Conservation (phyloP, 2,329 filamentous ascomycete genomes). For the Colletotrichum tropicale region DNA sequence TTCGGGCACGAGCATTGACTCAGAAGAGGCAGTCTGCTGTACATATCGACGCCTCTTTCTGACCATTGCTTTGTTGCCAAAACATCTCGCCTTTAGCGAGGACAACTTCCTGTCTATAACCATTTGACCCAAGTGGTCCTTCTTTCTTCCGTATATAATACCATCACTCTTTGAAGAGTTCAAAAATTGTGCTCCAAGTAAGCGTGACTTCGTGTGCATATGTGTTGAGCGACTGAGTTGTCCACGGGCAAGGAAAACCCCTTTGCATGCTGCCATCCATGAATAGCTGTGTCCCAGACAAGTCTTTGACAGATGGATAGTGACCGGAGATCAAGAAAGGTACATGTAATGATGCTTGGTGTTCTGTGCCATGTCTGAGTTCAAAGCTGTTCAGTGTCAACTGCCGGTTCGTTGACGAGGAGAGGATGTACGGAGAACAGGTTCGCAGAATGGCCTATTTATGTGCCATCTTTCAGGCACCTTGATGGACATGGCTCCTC, state of each 20-base stretch:
- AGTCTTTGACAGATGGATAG: not conserved
- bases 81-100: not conserved
- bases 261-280: not conserved
- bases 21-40: not conserved
- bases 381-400: not conserved
- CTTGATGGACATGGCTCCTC: not conserved
- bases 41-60: not conserved
- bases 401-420: not conserved
- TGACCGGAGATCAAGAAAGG: not conserved
- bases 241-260: not conserved
- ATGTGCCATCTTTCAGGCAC: not conserved
- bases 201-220: not conserved
- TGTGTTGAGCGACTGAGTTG: not conserved
- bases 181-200: not conserved
- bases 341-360: not conserved
- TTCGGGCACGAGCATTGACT: not conserved
- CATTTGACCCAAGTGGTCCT: not conserved
- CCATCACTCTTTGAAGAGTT: not conserved
- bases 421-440: not conserved
- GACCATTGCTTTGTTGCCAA: not conserved
- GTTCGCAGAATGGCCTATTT: not conserved
- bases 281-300: not conserved
- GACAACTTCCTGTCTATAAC: slow-evolving; percentile 1
- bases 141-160: slow-evolving; percentile 2
- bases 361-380: not conserved